Evolutionary conservation across 208 protist species (phyloP), one percentile per base, ranked within the genome.

Genomic region (Kentomonas sorsogonicus): DNA sequence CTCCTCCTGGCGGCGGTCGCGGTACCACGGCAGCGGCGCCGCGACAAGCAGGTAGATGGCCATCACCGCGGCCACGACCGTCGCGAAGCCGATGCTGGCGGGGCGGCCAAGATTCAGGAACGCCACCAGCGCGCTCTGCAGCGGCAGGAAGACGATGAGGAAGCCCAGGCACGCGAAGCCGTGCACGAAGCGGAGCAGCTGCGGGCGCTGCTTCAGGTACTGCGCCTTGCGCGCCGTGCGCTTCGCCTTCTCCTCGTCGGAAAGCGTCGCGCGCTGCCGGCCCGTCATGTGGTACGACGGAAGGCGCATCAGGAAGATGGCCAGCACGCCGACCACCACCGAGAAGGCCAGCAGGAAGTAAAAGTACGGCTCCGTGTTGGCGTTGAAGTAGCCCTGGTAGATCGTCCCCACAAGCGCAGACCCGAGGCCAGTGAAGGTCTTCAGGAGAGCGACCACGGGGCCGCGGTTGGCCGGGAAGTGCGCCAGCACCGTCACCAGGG

Each of bases 341-440:
- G 20, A 30, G 9, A 66, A 0, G 29, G 31, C 38, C 0, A 60
- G 16, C 57, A 78, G 29, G 44, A 78, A 69, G 44, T 61, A 66
- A 45, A 79, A 74, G 46, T 62, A 74, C 22, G 26, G 13, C 16
- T 46, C 33, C 23, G 59, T 45, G 33, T 60, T 51, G 25, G 9
- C n/a, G n/a, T n/a, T 20, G 38, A 79, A 79, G 52, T 70, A 81
- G 16, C 47, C 74, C 15, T 70, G 36, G 29, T 76, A 58, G 56
- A 75, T 73, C 3, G 58, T 46, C 25, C 66, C 74, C 15, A 82
- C 23, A 47, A 82, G 69, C n/a, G 69, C 70, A 25, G 59, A 67
- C 25, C 74, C 74, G 23, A 82, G 69, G 29, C 74, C 74, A 22
- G 57, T 72, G 65, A 77, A 77, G 39, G 69, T 76, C 40, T 82